Evolutionary conservation across 1,284 basidiomycete genomes (phyloP), one percentile per base, ranked within the genome.

Genomic region (Golubevia sp.): DNA sequence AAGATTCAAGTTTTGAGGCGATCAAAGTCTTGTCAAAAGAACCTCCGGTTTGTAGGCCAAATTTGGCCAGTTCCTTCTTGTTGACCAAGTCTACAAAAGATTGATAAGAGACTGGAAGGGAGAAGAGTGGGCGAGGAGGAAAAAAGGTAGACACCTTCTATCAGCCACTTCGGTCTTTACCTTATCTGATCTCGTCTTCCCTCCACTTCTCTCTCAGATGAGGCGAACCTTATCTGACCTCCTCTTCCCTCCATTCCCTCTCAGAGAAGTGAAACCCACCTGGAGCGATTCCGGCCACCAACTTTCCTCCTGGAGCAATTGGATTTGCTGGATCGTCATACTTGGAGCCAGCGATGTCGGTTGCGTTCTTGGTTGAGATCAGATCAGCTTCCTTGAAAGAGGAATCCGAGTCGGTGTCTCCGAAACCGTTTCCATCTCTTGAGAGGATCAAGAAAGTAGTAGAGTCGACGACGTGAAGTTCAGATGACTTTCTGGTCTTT

Each of bases 1-100:
- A 85, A 5, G 87, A 88, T 75, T 91, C 90, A 88, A 90, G 91
- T 82, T 91, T 91, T 2, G 87, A 87, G 63, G 88, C 88, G 60
- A 91, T 86, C 26, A 90, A 84, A 0, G 87, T 89, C 53, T 86
- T 70, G 58, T 80, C 74, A 30, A 83, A 74, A 15, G 67, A 74
- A 27, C 73, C 69, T 44, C 66, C 76, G 38, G 70, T 76, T 61
- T 90, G 89, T 60, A 90, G 83, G 2, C 89, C 89, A 67, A 91
- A 91, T 48, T 88, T 84, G 13, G 85, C 86, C 0, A 91, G 85
- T 73, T 89, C 87, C 6, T 77, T 84, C 5, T 84, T 68, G 67
- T 90, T 86, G 54, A 89, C 84, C 53, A 86, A 86, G 82, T 87
- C 85, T 23, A 90, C 86, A 70, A 91, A 90, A 1, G 85, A 77